phyloP scores from a whole-genome alignment of 768 basidiomycete species.

The Hericium rajendrae region DNA sequence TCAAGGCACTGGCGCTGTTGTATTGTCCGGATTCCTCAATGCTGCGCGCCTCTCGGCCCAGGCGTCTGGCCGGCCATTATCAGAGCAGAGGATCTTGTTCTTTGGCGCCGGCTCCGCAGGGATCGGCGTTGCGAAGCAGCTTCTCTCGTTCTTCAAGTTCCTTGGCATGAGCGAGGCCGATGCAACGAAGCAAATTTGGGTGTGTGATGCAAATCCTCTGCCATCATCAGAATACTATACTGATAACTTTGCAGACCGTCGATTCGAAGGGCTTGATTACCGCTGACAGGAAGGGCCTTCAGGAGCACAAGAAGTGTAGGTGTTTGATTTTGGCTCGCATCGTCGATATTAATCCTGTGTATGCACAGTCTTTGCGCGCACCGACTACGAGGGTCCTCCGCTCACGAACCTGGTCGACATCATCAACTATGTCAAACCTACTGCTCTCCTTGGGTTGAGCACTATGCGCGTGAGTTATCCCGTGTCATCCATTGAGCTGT shows the following conservation, averaged over 20 bases:
- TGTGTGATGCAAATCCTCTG: conserved; percentile 18
- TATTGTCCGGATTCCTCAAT: conserved; percentile 83
- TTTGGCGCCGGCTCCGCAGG: conserved; percentile 90
- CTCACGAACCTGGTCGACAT: conserved; percentile 74
- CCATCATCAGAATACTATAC: not conserved
- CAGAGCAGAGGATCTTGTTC: conserved; percentile 81
- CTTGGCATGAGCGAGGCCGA: conserved; percentile 68
- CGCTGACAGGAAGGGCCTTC: conserved; percentile 55
- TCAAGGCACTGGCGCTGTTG: conserved; percentile 74
- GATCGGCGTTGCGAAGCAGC: conserved; percentile 84
- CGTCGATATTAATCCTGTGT: conserved; percentile 2
- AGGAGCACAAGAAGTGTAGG: conserved; percentile 79
- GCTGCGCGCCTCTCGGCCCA: conserved; percentile 72
- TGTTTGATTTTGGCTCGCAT: not conserved
- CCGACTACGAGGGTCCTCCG: conserved; percentile 69
- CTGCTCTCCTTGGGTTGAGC: conserved; percentile 80
- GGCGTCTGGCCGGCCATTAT: conserved; percentile 55
- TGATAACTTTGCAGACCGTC: conserved; percentile 24
- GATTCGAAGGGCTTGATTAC: conserved; percentile 86
- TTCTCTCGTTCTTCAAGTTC: conserved; percentile 82
- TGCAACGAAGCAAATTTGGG: conserved; percentile 69
- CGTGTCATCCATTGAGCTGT: conserved; percentile 1
- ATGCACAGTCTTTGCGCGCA: conserved; percentile 63
- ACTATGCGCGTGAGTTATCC: conserved; percentile 51
- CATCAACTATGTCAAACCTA: conserved; percentile 75